Conservation (phyloP, 2,329 filamentous ascomycete species). For the Ceratocystis lukuohia region DNA sequence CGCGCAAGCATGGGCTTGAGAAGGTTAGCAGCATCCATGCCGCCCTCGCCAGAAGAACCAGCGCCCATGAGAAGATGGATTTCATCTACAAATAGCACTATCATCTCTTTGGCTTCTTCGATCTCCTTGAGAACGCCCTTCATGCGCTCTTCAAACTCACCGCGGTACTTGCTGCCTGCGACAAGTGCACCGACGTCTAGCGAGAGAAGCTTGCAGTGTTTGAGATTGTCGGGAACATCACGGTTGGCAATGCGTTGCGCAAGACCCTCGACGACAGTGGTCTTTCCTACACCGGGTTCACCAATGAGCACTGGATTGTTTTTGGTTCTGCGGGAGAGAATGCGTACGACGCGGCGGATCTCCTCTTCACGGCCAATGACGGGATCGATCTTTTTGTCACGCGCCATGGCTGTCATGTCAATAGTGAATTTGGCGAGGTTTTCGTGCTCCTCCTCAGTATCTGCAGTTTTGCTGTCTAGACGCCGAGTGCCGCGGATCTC, state of each 20-base stretch:
- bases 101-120: conserved; percentile 84
- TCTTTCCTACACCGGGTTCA: conserved; percentile 97
- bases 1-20: conserved; percentile 96
- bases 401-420: conserved; percentile 91
- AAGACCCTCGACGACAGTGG: conserved; percentile 90
- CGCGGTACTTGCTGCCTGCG: conserved; percentile 94
- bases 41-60: conserved; percentile 83
- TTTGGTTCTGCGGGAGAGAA: conserved; percentile 85
- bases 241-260: conserved; percentile 92
- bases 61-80: conserved; percentile 98
- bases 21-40: conserved; percentile 96
- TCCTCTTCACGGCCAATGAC: conserved; percentile 96
- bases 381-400: conserved; percentile 94
- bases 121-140: conserved; percentile 98
- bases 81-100: conserved; percentile 95
- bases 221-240: conserved; percentile 90
- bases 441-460: conserved; percentile 83
- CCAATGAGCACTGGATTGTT: conserved; percentile 98
- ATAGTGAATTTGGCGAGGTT: conserved; percentile 97
- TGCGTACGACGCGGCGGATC: conserved; percentile 80
- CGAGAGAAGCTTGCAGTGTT: conserved; percentile 84
- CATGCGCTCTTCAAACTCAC: conserved; percentile 98
- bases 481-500: conserved; percentile 84
- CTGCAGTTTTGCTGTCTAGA: conserved; percentile 91
- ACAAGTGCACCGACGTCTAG: conserved; percentile 91